phyloP scores from a whole-genome alignment of 352 stramenopile genomes.

The Phytophthora aleatoria region DNA sequence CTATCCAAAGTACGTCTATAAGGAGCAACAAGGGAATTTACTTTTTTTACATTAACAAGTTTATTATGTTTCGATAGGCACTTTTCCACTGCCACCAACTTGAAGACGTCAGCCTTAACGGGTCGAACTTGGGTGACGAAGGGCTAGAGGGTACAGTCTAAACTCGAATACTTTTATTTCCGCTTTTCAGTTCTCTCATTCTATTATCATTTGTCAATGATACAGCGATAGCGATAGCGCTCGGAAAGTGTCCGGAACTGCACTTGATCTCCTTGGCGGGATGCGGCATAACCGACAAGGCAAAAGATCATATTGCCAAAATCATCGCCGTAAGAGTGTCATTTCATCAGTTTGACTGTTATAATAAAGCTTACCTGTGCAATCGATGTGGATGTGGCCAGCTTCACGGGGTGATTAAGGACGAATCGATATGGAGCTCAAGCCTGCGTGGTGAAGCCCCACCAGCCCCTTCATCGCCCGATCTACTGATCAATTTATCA shows the following conservation, averaged over 20 bases:
- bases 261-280: conserved; percentile 48
- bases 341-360: background rate
- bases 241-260: conserved; percentile 48
- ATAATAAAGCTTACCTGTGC: background rate
- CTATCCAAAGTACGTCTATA: conserved; percentile 36
- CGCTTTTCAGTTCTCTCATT: background rate
- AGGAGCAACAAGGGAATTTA: background rate
- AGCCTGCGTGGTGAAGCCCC: conserved; percentile 49
- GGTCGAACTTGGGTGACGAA: conserved; percentile 29
- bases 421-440: conserved; percentile 62
- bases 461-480: conserved; percentile 10
- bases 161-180: background rate
- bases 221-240: conserved; percentile 40
- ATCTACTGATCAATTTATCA: conserved; percentile 56
- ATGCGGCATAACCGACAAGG: conserved; percentile 55
- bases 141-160: conserved; percentile 29
- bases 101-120: conserved; percentile 32
- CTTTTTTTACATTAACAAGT: background rate
- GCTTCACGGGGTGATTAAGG: conserved; percentile 57
- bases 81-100: conserved; percentile 36
- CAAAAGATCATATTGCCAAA: conserved; percentile 58
- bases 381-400: conserved; percentile 13
- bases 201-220: background rate
- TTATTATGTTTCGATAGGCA: conserved; percentile 21
- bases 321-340: conserved; percentile 49